phyloP scores from a whole-genome alignment of 352 stramenopile genomes.

The Aphanomyces stellatus region DNA sequence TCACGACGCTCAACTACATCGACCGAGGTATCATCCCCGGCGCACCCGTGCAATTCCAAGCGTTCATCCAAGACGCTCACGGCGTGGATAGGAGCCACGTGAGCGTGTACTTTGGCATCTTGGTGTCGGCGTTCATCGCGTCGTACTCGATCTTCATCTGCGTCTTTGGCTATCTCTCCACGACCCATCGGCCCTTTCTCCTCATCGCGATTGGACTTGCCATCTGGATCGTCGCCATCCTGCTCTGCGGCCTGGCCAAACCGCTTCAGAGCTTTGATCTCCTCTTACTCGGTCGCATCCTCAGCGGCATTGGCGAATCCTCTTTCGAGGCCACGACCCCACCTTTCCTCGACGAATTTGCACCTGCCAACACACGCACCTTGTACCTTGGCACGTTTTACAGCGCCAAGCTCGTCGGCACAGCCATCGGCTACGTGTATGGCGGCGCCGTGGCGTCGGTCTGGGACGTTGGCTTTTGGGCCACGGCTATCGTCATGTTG shows the following conservation, averaged over 20 bases:
- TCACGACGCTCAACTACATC: constrained; percentile 92
- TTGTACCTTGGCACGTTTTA: constrained; percentile 90
- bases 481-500: neutral
- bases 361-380: constrained; percentile 46
- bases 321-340: constrained; percentile 88
- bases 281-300: constrained; percentile 73
- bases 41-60: constrained; percentile 84
- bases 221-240: constrained; percentile 83
- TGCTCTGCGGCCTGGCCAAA: constrained; percentile 78
- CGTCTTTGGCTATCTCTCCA: constrained; percentile 84
- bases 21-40: constrained; percentile 93
- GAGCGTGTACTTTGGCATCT: constrained; percentile 65
- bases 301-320: constrained; percentile 86
- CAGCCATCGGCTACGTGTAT: constrained; percentile 86
- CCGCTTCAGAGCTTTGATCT: constrained; percentile 80
- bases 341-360: constrained; percentile 88
- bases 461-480: neutral
- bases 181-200: constrained; percentile 80
- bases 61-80: constrained; percentile 69
- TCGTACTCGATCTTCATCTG: constrained; percentile 88
- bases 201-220: constrained; percentile 84
- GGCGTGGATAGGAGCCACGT: constrained; percentile 33
- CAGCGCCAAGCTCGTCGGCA: constrained; percentile 87
- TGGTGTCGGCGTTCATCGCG: constrained; percentile 91
- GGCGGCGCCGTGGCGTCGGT: constrained; percentile 43